phyloP scores from a whole-genome alignment of 345 rosid genomes.

The Citrus medica region DNA sequence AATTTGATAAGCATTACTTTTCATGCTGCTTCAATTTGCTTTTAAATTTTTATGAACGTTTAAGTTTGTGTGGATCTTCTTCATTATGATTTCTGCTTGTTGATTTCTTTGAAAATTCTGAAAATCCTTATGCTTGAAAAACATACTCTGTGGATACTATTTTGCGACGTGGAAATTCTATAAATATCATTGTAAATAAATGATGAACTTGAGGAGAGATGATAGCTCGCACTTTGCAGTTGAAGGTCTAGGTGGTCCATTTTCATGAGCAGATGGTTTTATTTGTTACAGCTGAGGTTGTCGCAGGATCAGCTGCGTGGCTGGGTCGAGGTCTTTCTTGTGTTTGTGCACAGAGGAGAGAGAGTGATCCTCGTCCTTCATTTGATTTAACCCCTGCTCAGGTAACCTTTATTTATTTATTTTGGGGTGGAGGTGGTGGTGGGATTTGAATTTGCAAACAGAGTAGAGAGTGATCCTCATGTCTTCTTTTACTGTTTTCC shows the following conservation, averaged over 20 bases:
- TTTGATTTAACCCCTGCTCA: constrained; percentile 94
- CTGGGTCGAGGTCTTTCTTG: constrained; percentile 97
- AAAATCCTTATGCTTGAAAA: background rate
- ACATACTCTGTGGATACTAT: background rate
- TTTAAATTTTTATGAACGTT: background rate
- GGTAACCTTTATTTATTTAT: constrained; percentile 33
- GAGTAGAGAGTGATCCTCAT: background rate
- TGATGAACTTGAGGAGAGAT: background rate
- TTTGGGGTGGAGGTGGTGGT: too few species aligned
- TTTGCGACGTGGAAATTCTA: background rate
- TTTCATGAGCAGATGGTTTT: constrained; percentile 26
- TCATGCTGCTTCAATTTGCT: background rate
- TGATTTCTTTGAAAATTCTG: background rate
- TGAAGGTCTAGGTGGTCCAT: constrained; percentile 16
- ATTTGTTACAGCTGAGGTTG: constrained; percentile 89
- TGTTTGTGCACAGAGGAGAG: constrained; percentile 95
- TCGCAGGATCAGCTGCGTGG: constrained; percentile 99
- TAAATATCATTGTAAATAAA: background rate
- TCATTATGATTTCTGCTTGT: background rate
- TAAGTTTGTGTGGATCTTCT: background rate
- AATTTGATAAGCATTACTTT: background rate
- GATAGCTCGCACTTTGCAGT: constrained; percentile 1
- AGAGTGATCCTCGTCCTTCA: constrained; percentile 77
- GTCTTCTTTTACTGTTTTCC: background rate
- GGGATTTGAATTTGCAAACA: background rate